Conservation (phyloP, 352 stramenopile genomes). For the Phytopythium cucurbitacearum region DNA sequence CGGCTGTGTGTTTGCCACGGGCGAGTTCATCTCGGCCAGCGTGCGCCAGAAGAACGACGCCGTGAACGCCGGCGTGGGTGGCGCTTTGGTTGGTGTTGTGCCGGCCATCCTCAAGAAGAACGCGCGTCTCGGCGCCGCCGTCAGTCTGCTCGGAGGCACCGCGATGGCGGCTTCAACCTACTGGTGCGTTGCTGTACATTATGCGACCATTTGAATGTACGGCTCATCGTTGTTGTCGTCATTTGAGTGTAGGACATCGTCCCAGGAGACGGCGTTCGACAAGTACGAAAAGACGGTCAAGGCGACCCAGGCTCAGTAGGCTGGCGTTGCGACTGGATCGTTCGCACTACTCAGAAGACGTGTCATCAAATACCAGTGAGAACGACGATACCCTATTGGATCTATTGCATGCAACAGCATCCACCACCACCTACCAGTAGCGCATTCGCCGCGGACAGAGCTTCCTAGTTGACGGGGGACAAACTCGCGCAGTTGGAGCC, state of each 20-base stretch:
- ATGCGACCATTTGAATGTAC: no score
- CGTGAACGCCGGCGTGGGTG: constrained; percentile 66
- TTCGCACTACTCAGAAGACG: background rate
- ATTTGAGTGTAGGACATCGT: constrained; percentile 26
- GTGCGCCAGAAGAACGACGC: constrained; percentile 71
- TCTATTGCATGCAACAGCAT: constrained; percentile 5
- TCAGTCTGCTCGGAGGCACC: constrained; percentile 35
- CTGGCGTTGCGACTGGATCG: constrained; percentile 21
- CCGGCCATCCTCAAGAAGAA: constrained; percentile 76
- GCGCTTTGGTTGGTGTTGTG: constrained; percentile 58
- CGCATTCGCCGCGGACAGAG: background rate
- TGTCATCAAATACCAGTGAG: no score
- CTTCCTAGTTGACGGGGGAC: constrained; percentile 29
- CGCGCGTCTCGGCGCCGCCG: constrained; percentile 48
- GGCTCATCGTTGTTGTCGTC: background rate
- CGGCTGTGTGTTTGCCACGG: constrained; percentile 58
- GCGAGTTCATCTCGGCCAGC: constrained; percentile 53
- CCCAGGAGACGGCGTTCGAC: constrained; percentile 48
- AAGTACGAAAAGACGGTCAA: constrained; percentile 58
- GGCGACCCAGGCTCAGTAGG: constrained; percentile 37
- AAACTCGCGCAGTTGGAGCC: constrained; percentile 75
- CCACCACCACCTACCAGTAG: background rate
- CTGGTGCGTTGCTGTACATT: constrained; percentile 35
- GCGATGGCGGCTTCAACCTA: constrained; percentile 54
- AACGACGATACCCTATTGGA: constrained; percentile 1